Evolutionary conservation across 345 rosid genomes (phyloP).

Genomic region (Physaria fendleri): DNA sequence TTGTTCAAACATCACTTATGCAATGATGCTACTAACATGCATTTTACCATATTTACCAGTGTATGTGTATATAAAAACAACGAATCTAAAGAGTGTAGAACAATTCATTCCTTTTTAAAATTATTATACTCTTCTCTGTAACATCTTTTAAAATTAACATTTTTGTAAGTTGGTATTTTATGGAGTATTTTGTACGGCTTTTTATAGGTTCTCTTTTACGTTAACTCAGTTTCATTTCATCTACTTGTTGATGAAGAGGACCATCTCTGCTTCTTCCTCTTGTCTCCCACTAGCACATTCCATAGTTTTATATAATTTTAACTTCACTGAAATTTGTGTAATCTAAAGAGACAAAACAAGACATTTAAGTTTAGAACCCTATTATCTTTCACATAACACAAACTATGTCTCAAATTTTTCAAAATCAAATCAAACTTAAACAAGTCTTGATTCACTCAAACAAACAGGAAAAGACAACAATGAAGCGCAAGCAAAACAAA

Average conservation of each 20-base stretch:
- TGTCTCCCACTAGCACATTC: slow-evolving; percentile 11
- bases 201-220: slow-evolving; percentile 27
- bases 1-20: not conserved
- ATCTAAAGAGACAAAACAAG: not conserved
- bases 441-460: not conserved
- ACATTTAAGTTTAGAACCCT: not conserved
- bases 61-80: not conserved
- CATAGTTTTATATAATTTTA: not conserved
- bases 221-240: slow-evolving; percentile 16
- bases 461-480: not conserved
- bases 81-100: slow-evolving; percentile 20
- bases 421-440: not conserved
- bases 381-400: slow-evolving; percentile 12
- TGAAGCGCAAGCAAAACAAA: not conserved
- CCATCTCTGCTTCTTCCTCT: slow-evolving; percentile 6
- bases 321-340: not conserved
- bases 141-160: not conserved
- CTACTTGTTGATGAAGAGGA: slow-evolving; percentile 12
- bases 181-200: slow-evolving; percentile 23
- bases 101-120: not conserved
- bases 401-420: slow-evolving; percentile 4
- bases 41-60: not conserved
- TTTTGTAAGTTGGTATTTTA: slow-evolving; percentile 14
- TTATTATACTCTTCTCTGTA: slow-evolving; percentile 10
- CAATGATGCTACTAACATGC: slow-evolving; percentile 19